A percentile compares a stretch with the other conserved stretches of the same genome.
These are phyloP conservation scores for Cordyceps pruinosa DNA, from an alignment of 2,329 filamentous ascomycete genomes.

Conservation along the genomic window DNA sequence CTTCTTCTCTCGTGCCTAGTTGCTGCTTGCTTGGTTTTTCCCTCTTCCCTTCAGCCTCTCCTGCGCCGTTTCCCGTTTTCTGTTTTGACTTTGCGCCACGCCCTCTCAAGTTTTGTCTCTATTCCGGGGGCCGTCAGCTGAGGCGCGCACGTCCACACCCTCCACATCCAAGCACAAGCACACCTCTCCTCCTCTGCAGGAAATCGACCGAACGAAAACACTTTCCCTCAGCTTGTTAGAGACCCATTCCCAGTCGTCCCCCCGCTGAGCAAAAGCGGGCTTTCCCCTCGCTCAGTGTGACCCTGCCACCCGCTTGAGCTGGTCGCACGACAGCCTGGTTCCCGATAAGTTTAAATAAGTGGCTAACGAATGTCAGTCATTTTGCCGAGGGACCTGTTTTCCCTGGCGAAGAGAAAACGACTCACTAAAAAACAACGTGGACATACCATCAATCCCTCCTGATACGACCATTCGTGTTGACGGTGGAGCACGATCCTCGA, in stretches of 20 bases:
- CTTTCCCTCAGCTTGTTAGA: too few species aligned
- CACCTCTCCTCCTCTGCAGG: background rate
- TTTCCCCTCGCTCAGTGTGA: background rate
- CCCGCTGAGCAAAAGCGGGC: background rate
- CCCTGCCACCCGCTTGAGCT: background rate
- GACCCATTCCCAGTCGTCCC: too few species aligned
- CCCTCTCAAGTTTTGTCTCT: too few species aligned
- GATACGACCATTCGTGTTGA: too few species aligned
- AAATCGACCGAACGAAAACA: background rate
- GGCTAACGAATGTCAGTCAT: background rate
- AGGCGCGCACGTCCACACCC: background rate
- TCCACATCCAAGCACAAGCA: background rate
- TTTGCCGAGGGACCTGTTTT: too few species aligned
- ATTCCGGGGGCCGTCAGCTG: background rate
- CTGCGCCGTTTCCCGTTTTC: background rate
- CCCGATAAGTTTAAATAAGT: background rate
- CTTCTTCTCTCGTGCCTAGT: too few species aligned
- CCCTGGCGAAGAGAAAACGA: background rate
- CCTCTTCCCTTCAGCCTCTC: background rate
- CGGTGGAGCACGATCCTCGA: background rate
- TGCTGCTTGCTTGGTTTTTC: background rate
- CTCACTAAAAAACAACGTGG: too few species aligned
- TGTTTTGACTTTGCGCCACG: background rate
- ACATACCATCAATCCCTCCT: too few species aligned
- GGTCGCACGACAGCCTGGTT: background rate